phyloP scores from a whole-genome alignment of 331 rosid genomes.

The Malus hybrid region DNA sequence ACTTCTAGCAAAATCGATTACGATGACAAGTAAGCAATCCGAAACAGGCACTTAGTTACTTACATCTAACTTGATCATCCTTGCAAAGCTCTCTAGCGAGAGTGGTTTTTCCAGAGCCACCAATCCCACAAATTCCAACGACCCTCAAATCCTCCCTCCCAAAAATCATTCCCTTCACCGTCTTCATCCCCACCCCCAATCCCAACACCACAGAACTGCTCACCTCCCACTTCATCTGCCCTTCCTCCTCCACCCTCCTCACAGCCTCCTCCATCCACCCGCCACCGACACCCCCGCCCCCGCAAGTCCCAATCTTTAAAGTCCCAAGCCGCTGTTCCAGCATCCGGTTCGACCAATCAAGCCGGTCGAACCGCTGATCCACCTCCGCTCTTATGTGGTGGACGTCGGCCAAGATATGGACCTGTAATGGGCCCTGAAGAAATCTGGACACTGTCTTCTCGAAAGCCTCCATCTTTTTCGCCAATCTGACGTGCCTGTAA shows the following conservation, averaged over 20 bases:
- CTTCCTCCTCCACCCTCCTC: slow-evolving; percentile 46
- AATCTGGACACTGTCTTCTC: slow-evolving; percentile 52
- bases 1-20: too few relatives aligned
- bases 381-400: slow-evolving; percentile 44
- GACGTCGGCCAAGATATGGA: slow-evolving; percentile 67
- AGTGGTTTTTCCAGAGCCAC: slow-evolving; percentile 69
- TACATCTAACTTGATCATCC: slow-evolving; percentile 65
- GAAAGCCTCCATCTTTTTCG: slow-evolving; percentile 72
- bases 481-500: slow-evolving; percentile 60
- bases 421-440: slow-evolving; percentile 51
- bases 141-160: too few relatives aligned
- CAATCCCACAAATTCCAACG: too few relatives aligned
- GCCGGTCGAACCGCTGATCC: slow-evolving; percentile 55
- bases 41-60: background rate
- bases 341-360: slow-evolving; percentile 26
- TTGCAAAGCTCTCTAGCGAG: slow-evolving; percentile 63
- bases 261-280: slow-evolving; percentile 66
- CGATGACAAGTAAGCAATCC: too few relatives aligned
- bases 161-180: too few relatives aligned
- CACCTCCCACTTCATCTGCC: slow-evolving; percentile 25
- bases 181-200: slow-evolving; percentile 10
- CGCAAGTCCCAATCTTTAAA: slow-evolving; percentile 48
- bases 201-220: slow-evolving; percentile 34
- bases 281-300: slow-evolving; percentile 29
- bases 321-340: slow-evolving; percentile 53